Evolutionary conservation across 441 rosid genomes (phyloP).

Genomic region (Pelargonium fulgidum): DNA sequence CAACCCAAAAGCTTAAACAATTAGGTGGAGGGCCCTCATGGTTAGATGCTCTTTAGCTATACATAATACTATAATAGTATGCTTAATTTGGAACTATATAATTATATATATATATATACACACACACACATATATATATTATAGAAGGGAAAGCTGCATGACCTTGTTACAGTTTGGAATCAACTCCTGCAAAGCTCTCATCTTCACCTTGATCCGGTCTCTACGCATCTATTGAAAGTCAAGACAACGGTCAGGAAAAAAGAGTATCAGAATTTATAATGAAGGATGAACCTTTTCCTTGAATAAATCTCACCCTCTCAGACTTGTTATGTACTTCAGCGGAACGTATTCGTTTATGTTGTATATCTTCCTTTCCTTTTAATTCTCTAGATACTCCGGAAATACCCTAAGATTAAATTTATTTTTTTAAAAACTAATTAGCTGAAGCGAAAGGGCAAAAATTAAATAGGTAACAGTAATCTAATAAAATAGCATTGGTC

Average conservation of each 20-base stretch:
- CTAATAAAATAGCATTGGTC: neutral
- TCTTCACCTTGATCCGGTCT: conserved; percentile 15
- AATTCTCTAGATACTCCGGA: neutral
- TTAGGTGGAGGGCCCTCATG: neutral
- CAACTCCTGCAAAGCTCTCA: conserved; percentile 20
- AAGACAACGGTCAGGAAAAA: neutral
- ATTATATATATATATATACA: neutral
- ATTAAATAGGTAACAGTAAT: neutral
- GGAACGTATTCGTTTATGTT: neutral
- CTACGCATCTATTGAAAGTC: conserved; percentile 18
- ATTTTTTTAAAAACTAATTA: neutral
- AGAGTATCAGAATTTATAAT: neutral
- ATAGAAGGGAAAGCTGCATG: conserved; percentile 1
- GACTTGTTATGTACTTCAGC: conserved; percentile 8
- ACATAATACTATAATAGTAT: no score
- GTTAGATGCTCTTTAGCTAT: neutral
- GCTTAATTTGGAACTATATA: neutral
- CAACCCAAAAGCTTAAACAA: no score
- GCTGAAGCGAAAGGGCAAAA: neutral
- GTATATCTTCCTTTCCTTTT: neutral
- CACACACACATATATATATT: no score
- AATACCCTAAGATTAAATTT: neutral
- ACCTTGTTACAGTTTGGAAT: conserved; percentile 25
- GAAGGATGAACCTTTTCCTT: neutral
- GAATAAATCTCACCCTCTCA: neutral